Conservation (phyloP, 148 eudicot species). For the Salicornia ramosissima region DNA sequence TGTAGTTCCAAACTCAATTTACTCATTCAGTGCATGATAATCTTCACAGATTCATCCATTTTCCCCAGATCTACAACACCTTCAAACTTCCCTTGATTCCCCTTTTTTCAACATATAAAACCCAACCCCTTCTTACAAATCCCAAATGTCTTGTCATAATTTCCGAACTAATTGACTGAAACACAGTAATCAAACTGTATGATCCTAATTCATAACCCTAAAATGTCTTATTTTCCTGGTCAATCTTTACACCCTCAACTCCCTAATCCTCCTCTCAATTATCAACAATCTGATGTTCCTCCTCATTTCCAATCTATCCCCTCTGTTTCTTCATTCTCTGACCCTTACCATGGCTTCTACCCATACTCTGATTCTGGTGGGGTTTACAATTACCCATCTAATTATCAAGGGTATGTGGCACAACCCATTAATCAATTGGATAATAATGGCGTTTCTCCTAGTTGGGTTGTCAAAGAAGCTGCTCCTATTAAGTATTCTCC, state of each 20-base stretch:
- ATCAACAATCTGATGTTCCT: not conserved
- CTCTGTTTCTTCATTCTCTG: not conserved
- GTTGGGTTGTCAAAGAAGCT: constrained; percentile 17
- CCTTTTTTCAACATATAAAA: too few species aligned
- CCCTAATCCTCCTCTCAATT: not conserved
- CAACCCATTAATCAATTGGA: constrained; percentile 1
- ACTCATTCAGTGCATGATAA: too few species aligned
- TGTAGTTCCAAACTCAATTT: too few species aligned
- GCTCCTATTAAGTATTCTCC: constrained; percentile 15
- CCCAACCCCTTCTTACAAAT: too few species aligned
- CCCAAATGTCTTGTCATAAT: too few species aligned
- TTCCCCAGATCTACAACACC: not conserved
- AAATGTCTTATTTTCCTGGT: not conserved
- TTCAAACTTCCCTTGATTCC: not conserved
- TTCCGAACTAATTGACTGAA: not conserved
- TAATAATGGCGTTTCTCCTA: not conserved
- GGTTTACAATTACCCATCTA: constrained; percentile 1
- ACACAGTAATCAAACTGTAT: not conserved
- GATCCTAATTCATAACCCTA: not conserved
- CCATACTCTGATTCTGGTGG: not conserved
- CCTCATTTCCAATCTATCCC: not conserved
- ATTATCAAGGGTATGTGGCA: not conserved
- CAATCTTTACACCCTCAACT: not conserved
- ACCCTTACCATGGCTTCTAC: not conserved
- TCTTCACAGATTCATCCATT: too few species aligned